Evolutionary conservation across 345 rosid species (phyloP), one percentile per base, ranked within the genome.

Genomic region (Firmiana major): DNA sequence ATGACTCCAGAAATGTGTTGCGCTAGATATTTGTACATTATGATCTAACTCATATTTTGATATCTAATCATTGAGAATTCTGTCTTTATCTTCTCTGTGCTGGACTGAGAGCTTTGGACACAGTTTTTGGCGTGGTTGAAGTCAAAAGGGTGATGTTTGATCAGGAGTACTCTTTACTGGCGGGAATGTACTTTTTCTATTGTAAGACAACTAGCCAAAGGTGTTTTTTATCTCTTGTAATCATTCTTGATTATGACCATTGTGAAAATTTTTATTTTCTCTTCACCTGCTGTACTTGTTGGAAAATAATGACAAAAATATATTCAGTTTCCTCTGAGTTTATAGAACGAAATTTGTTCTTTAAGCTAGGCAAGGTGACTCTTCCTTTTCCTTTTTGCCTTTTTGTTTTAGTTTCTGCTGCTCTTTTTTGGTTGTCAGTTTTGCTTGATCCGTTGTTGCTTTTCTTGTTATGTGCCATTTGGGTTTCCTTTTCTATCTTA

Each of bases 161-260:
- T 88, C 34, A 31, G 34, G 34, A 31, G 34, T 31, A 79, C 86
- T 54, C 93, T 83, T 83, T 79, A 79, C 88, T 81, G 94, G 92
- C 93, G 77, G 87, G 90, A 87, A 86, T 89, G 89, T 96, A 91
- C 97, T 91, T 88, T 89, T 93, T 83, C 89, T 91, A 97, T 90
- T 83, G 98, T 90, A 97, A 97, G 97, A 94, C 87, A 91, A 89
- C 93, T 86, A 79, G 94, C 95, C 88, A 85, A 88, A 87, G 93
- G 97, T 87, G 81, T 83, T 83, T 51, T 31, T 51, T 51, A 84
- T 78, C 75, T 71, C 62, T 53, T 71, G 75, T 71, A 71, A 82
- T 85, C 87, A 76, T 86, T 83, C 63, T 81, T 86, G 76, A 82
- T 85, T 75, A 67, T 87, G 87, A 85, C 80, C 84, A 79, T 85